Evolutionary conservation across 2,329 filamentous ascomycete species (phyloP).

Genomic region (Fusarium penzigii): DNA sequence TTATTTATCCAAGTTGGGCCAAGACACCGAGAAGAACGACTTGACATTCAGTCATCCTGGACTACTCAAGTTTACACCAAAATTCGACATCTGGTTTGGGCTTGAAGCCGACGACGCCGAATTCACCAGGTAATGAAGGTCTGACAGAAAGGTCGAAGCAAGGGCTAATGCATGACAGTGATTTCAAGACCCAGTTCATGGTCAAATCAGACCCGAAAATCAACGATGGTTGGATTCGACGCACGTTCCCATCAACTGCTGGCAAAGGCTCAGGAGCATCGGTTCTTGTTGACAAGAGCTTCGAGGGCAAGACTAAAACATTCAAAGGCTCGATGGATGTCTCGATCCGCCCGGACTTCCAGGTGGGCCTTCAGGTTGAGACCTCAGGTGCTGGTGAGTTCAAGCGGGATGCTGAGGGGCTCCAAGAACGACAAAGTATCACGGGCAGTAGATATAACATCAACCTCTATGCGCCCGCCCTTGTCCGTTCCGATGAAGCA

Average conservation of each 20-base stretch:
- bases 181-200: slow-evolving; percentile 1
- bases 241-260: slow-evolving; percentile 3
- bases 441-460: neutral
- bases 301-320: slow-evolving; percentile 1
- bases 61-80: neutral
- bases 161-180: neutral
- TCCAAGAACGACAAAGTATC: neutral
- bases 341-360: neutral
- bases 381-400: neutral
- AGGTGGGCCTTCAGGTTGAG: neutral
- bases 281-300: no score
- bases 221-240: slow-evolving; percentile 2
- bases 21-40: slow-evolving; percentile 1
- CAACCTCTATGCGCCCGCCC: neutral
- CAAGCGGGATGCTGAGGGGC: neutral
- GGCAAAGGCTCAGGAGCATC: slow-evolving; percentile 2
- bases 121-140: slow-evolving; percentile 1
- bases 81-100: slow-evolving; percentile 1
- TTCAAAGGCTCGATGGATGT: neutral
- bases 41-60: no score
- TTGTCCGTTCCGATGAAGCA: neutral
- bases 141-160: neutral
- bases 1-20: neutral
- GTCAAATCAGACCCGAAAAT: slow-evolving; percentile 3
- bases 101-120: slow-evolving; percentile 1